These are phyloP conservation scores for Eucalyptus regnans DNA, from an alignment of 345 rosid species.

Conservation along the genomic window DNA sequence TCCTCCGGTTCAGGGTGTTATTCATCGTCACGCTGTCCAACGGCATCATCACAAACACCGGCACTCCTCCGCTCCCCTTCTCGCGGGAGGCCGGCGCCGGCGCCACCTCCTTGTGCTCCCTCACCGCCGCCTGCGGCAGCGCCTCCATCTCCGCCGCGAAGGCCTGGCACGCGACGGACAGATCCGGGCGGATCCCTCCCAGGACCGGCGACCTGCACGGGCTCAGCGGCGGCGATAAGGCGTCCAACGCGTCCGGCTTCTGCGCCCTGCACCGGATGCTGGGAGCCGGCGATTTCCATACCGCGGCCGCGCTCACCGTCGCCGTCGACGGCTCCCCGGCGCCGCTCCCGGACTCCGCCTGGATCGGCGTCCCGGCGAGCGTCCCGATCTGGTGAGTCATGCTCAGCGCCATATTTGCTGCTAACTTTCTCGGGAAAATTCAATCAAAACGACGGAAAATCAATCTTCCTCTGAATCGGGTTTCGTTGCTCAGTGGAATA, in stretches of 20 bases:
- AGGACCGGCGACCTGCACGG: slow-evolving; percentile 47
- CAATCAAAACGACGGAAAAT: not conserved
- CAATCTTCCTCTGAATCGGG: not conserved
- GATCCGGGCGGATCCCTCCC: slow-evolving; percentile 43
- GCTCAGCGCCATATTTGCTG: slow-evolving; percentile 50
- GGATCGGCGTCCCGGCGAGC: slow-evolving; percentile 44
- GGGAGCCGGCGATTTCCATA: slow-evolving; percentile 30
- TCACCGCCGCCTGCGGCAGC: slow-evolving; percentile 1
- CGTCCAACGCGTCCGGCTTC: slow-evolving; percentile 8
- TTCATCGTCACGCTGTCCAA: slow-evolving; percentile 81
- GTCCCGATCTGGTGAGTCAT: slow-evolving; percentile 57
- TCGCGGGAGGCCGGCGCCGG: slow-evolving; percentile 2
- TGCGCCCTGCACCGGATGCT: slow-evolving; percentile 15
- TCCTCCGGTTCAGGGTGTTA: slow-evolving; percentile 68
- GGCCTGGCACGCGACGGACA: slow-evolving; percentile 45
- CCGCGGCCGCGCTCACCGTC: slow-evolving; percentile 37
- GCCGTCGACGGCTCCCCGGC: slow-evolving; percentile 16
- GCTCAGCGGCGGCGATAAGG: slow-evolving; percentile 47
- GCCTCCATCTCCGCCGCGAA: slow-evolving; percentile 1
- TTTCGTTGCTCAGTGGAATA: not conserved
- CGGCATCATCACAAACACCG: slow-evolving; percentile 99
- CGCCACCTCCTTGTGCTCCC: slow-evolving; percentile 28
- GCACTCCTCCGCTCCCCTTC: slow-evolving; percentile 64
- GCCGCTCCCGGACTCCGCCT: slow-evolving; percentile 8
- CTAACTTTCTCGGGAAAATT: not conserved